phyloP scores from a whole-genome alignment of 2,329 filamentous ascomycete species.

The Ascochyta clinopodiicola region DNA sequence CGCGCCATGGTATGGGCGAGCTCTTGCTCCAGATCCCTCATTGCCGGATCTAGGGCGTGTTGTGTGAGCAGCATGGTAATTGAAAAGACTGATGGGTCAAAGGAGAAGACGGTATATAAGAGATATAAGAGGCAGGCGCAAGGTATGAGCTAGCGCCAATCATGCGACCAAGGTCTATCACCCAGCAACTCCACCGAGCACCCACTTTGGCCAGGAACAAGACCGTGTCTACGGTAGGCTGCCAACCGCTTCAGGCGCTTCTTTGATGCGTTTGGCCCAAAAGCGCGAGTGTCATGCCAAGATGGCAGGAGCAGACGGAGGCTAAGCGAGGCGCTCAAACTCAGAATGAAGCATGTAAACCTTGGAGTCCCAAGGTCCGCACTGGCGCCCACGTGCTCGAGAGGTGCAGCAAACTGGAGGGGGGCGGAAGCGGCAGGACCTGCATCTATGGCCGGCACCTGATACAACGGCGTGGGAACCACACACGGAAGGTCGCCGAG shows the following conservation, averaged over 20 bases:
- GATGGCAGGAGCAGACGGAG: slow-evolving; percentile 29
- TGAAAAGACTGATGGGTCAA: not conserved
- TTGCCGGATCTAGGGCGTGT: slow-evolving; percentile 18
- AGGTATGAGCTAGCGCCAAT: slow-evolving; percentile 6
- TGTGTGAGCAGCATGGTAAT: slow-evolving; percentile 27
- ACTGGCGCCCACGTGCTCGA: slow-evolving; percentile 1
- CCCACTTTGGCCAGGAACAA: slow-evolving; percentile 9
- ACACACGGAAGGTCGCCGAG: not conserved
- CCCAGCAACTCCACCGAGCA: not conserved
- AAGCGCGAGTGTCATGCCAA: slow-evolving; percentile 5
- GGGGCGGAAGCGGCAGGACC: slow-evolving; percentile 21
- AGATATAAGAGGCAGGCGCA: slow-evolving; percentile 17
- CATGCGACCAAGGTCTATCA: slow-evolving; percentile 10
- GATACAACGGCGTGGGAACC: slow-evolving; percentile 24
- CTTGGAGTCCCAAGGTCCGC: slow-evolving; percentile 9
- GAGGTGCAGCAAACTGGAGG: slow-evolving; percentile 16
- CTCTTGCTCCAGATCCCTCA: slow-evolving; percentile 35
- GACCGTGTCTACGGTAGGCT: slow-evolving; percentile 6
- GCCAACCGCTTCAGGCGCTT: slow-evolving; percentile 24
- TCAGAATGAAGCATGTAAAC: slow-evolving; percentile 15
- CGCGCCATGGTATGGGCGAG: slow-evolving; percentile 26
- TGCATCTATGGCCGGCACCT: slow-evolving; percentile 22
- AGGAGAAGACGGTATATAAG: slow-evolving; percentile 16
- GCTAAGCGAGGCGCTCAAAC: slow-evolving; percentile 31
- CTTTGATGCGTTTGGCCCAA: slow-evolving; percentile 26